phyloP scores from a whole-genome alignment of 768 basidiomycete species.

The Dioszegia aurantiaca region DNA sequence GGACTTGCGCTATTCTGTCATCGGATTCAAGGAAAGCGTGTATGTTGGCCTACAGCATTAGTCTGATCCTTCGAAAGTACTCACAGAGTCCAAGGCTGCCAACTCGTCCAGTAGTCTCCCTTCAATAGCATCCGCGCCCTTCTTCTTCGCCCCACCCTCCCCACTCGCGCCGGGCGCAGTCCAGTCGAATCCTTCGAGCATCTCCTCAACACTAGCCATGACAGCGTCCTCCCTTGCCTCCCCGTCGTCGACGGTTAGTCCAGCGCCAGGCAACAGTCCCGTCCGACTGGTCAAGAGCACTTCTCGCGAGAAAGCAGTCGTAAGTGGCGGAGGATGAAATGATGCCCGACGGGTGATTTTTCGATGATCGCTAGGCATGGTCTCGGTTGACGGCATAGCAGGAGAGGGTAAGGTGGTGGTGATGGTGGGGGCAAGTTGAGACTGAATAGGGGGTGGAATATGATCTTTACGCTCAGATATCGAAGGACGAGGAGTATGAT shows the following conservation, averaged over 20 bases:
- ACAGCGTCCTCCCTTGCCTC: conserved; percentile 70
- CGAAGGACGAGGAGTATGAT: neutral
- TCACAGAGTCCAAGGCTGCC: conserved; percentile 86
- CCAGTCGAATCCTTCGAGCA: conserved; percentile 99
- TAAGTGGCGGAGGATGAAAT: conserved; percentile 48
- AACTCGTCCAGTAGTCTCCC: conserved; percentile 83
- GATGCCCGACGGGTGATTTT: conserved; percentile 60
- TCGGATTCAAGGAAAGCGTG: conserved; percentile 97
- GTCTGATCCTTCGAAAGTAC: conserved; percentile 16
- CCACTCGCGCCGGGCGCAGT: conserved; percentile 59
- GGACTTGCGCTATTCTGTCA: conserved; percentile 77
- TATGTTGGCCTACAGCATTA: conserved; percentile 72
- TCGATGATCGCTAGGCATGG: conserved; percentile 57
- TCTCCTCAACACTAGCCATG: conserved; percentile 90
- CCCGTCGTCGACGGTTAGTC: conserved; percentile 64
- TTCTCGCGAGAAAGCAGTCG: conserved; percentile 51
- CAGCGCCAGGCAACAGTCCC: conserved; percentile 37
- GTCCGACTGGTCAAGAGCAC: conserved; percentile 43
- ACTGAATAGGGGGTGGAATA: conserved; percentile 11
- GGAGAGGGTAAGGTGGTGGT: conserved; percentile 32
- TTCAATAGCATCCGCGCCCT: conserved; percentile 87
- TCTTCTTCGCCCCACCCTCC: conserved; percentile 58
- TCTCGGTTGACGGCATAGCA: conserved; percentile 9
- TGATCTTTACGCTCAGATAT: conserved; percentile 5
- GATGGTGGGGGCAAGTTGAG: conserved; percentile 26